Evolutionary conservation across 148 eudicot species (phyloP), one percentile per base, ranked within the genome.

Genomic region (Rhododendron ferrugineum): DNA sequence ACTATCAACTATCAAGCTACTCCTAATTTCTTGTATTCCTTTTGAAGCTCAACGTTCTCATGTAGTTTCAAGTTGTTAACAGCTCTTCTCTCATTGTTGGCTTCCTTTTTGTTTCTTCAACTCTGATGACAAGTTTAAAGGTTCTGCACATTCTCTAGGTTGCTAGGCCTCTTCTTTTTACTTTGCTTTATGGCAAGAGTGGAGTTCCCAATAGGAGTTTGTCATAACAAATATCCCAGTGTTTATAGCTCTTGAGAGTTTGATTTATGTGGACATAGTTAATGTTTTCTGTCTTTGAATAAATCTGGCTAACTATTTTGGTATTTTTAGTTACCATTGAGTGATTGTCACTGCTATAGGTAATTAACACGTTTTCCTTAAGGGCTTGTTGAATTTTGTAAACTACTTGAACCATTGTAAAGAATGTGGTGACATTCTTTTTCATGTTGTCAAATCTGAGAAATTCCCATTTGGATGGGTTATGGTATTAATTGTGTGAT

Each of bases 281-380:
- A 62, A 44, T 64, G 28, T 73, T 80, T 30, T n/a, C 72, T 72
- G 74, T 79, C 80, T 79, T 56, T 56, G 34, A 42, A 20, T 82
- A 72, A 20, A 30, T 70, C 46, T 46, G 13, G 68, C 36, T 49
- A 54, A 14, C 30, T 74, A 54, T 40, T 86, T 6, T 42, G 83
- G 70, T 84, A 2, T 74, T 30, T 37, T 28, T 34, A 26, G 5
- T 44, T 80, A 56, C 72, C 26, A 47, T 40, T 82, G 54, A 74
- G 23, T 40, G 49, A 15, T 58, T 44, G 37, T 50, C 13, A 7
- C 62, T 50, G 54, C 20, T 18, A 30, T 50, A n/a, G 1, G 3
- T 9, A 37, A 76, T 26, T 26, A 20, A 46, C 81, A 10, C 16
- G 62, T 16, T 47, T 28, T 20, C 62, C 54, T 79, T 26, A 2